phyloP scores from a whole-genome alignment of 352 stramenopile genomes.

The Aphanomyces cochlioides region DNA sequence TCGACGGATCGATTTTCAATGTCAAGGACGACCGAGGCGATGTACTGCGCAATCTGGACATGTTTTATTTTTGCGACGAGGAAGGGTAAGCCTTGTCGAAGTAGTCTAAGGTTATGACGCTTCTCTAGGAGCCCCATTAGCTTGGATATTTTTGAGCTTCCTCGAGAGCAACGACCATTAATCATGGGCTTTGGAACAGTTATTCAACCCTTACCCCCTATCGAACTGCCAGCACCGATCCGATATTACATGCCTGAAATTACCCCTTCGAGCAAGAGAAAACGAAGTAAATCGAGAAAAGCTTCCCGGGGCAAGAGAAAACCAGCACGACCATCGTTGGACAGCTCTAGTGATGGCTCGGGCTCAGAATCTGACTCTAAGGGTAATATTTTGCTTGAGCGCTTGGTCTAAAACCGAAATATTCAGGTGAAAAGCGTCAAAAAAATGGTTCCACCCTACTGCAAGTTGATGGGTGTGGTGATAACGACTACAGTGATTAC shows the following conservation, averaged over 20 bases:
- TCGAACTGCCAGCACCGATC: conserved; percentile 53
- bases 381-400: too few relatives aligned
- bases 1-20: conserved; percentile 13
- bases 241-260: conserved; percentile 48
- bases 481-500: too few relatives aligned
- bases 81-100: conserved; percentile 46
- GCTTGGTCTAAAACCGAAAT: too few relatives aligned
- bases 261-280: conserved; percentile 45
- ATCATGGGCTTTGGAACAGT: conserved; percentile 84
- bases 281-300: conserved; percentile 12
- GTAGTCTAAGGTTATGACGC: too few relatives aligned
- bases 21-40: conserved; percentile 35
- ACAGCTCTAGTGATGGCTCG: not conserved
- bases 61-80: conserved; percentile 86
- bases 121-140: conserved; percentile 58
- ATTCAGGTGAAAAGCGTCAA: too few relatives aligned
- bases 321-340: not conserved
- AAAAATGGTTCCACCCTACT: too few relatives aligned
- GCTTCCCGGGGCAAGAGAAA: not conserved
- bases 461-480: too few relatives aligned
- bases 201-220: conserved; percentile 61
- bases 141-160: conserved; percentile 72
- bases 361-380: too few relatives aligned
- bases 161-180: conserved; percentile 64
- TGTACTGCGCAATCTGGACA: conserved; percentile 66